phyloP scores from a whole-genome alignment of 202 grass and related monocot genomes.

The Bolboschoenoplectus hybrid region DNA sequence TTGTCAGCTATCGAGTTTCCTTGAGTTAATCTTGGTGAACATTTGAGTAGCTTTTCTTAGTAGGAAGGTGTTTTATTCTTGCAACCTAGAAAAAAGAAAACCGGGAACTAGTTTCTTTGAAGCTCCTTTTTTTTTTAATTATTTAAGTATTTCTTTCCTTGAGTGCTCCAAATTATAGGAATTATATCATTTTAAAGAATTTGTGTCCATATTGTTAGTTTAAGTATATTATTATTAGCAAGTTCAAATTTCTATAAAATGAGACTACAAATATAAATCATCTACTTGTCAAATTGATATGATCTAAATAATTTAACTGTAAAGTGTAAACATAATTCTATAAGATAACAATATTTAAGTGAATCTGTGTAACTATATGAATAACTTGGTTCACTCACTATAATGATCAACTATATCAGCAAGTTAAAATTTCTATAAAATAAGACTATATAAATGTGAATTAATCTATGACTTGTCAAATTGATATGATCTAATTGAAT shows the following conservation, averaged over 20 bases:
- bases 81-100: background rate
- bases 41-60: background rate
- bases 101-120: background rate
- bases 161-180: background rate
- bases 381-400: too few relatives aligned
- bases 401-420: background rate
- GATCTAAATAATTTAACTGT: too few relatives aligned
- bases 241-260: too few relatives aligned
- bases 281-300: too few relatives aligned
- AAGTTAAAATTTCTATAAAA: background rate
- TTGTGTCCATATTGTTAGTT: background rate
- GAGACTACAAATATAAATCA: too few relatives aligned
- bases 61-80: background rate
- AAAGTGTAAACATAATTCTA: too few relatives aligned
- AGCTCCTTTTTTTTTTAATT: background rate
- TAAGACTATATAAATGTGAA: background rate
- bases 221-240: background rate
- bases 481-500: background rate
- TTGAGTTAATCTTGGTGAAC: background rate
- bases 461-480: background rate
- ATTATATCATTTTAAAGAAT: background rate
- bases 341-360: too few relatives aligned
- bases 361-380: too few relatives aligned
- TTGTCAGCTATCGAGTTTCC: background rate
- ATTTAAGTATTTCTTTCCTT: background rate